phyloP scores from a whole-genome alignment of 2,329 filamentous ascomycete species.

The Aureobasidium vineae region DNA sequence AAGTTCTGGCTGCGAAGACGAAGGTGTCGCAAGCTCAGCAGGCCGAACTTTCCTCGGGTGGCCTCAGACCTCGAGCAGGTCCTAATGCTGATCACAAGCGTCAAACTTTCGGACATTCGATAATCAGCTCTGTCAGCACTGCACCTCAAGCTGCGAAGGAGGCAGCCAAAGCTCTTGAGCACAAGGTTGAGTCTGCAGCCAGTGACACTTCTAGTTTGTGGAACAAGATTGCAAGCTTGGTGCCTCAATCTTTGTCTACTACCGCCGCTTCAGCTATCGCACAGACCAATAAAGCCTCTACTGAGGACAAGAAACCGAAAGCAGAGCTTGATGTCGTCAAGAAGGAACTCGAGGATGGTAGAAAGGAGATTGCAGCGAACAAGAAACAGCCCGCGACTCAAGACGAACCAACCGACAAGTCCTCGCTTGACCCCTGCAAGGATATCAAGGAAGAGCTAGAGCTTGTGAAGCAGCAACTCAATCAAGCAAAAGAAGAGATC shows the following conservation, averaged over 20 bases:
- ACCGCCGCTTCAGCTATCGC: neutral
- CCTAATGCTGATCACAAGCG: neutral
- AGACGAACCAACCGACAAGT: neutral
- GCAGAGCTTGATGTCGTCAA: neutral
- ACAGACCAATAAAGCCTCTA: neutral
- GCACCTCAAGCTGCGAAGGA: neutral
- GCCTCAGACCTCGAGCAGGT: neutral
- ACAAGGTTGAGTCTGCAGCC: neutral
- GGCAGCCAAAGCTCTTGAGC: neutral
- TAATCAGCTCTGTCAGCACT: neutral
- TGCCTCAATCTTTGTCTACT: neutral
- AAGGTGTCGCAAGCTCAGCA: neutral
- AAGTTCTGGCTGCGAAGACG: neutral
- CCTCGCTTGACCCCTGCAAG: neutral
- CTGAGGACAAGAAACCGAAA: neutral
- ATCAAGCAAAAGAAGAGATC: neutral
- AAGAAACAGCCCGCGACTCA: neutral
- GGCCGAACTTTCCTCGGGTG: neutral
- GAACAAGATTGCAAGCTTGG: neutral
- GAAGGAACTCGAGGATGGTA: neutral
- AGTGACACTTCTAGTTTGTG: neutral
- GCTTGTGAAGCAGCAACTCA: neutral
- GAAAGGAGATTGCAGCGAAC: neutral
- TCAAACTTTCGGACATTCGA: neutral
- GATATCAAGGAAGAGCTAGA: neutral